phyloP scores from a whole-genome alignment of 306 rosid genomes.

The Parietaria judaica region DNA sequence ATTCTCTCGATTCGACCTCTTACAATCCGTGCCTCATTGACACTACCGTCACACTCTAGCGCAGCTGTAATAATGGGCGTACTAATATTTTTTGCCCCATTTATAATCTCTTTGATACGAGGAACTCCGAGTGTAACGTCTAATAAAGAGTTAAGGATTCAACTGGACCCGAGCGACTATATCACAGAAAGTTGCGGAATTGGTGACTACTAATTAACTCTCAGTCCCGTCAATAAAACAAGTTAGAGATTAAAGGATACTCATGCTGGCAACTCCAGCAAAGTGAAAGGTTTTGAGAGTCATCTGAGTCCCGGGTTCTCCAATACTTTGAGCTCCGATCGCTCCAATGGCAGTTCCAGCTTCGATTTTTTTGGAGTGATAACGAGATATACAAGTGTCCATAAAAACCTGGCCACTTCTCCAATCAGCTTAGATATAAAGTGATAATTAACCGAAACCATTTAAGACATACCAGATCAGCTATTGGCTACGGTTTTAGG shows the following conservation, averaged over 20 bases:
- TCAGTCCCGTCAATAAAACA: conserved; percentile 5
- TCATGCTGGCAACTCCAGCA: conserved; percentile 99
- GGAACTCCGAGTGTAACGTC: conserved; percentile 95
- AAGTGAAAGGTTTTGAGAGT: conserved; percentile 91
- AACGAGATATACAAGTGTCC: conserved; percentile 76
- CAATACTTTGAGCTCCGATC: conserved; percentile 97
- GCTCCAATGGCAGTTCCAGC: conserved; percentile 93
- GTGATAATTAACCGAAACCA: too few relatives aligned
- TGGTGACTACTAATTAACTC: not conserved
- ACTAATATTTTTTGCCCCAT: conserved; percentile 63
- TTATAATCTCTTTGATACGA: conserved; percentile 88
- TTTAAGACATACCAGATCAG: too few relatives aligned
- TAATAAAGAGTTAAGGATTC: conserved; percentile 42
- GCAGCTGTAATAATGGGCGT: conserved; percentile 83
- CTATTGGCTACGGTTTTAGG: too few relatives aligned
- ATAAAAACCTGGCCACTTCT: conserved; percentile 53
- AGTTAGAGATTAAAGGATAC: conserved; percentile 53
- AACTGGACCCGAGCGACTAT: not conserved
- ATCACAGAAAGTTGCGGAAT: conserved; percentile 1
- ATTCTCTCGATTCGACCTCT: conserved; percentile 90
- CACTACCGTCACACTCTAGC: conserved; percentile 49
- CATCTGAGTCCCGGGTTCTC: conserved; percentile 99
- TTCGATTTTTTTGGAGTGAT: conserved; percentile 60
- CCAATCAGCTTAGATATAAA: not conserved
- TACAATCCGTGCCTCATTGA: conserved; percentile 52